Evolutionary conservation across 106 monocot genomes (phyloP).

Genomic region (Apostasia ramifera): DNA sequence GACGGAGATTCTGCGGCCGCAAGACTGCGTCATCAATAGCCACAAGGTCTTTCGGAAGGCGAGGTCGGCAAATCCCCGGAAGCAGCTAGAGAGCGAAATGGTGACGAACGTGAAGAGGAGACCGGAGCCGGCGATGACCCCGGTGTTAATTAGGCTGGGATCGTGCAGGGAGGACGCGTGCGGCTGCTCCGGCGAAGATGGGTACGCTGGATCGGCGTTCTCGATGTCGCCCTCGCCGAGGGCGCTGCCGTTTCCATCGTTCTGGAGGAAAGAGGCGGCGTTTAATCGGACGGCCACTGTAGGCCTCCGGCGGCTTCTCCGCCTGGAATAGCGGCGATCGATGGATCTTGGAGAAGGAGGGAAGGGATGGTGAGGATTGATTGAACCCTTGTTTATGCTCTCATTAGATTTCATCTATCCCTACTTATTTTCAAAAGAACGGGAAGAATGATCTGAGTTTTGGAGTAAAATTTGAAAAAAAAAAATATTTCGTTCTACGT

Average conservation of each 20-base stretch:
- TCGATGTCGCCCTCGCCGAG: conserved; percentile 11
- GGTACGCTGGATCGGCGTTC: conserved; percentile 13
- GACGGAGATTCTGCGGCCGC: conserved; percentile 8
- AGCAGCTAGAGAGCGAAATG: neutral
- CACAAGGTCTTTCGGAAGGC: neutral
- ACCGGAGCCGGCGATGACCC: conserved; percentile 1
- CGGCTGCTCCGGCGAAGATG: neutral
- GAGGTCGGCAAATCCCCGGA: neutral
- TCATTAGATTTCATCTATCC: neutral
- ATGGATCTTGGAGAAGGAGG: neutral
- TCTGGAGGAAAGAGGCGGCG: neutral
- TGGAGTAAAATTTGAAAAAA: neutral
- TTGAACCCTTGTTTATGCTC: neutral
- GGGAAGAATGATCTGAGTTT: neutral
- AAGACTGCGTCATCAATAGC: neutral
- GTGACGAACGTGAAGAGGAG: neutral
- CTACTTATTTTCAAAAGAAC: neutral
- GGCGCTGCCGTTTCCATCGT: conserved; percentile 7
- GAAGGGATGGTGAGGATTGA: neutral
- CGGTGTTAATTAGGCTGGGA: neutral
- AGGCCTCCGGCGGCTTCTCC: conserved; percentile 9
- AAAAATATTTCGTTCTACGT: too few relatives aligned
- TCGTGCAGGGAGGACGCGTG: neutral
- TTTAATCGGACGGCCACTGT: conserved; percentile 4
- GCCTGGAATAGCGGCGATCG: neutral